These are phyloP conservation scores for Hortiboletus flavorubellus DNA, from an alignment of 768 basidiomycete genomes.

Conservation along the genomic window DNA sequence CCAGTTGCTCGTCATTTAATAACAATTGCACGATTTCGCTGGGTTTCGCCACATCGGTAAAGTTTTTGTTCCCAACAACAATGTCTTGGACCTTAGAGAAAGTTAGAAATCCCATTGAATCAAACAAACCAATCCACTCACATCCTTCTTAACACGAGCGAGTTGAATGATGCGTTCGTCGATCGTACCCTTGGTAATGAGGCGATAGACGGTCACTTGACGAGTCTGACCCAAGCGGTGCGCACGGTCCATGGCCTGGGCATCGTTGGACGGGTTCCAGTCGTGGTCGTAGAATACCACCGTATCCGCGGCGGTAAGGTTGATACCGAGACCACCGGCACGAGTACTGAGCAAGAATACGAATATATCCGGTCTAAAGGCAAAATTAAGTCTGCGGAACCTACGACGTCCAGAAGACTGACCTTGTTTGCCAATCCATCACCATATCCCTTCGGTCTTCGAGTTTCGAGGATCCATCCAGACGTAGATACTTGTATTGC, in stretches of 20 bases:
- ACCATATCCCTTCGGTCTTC: slow-evolving; percentile 99
- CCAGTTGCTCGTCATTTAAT: slow-evolving; percentile 92
- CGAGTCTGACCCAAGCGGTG: slow-evolving; percentile 96
- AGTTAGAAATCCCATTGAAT: background rate
- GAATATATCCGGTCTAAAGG: slow-evolving; percentile 74
- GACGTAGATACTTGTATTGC: slow-evolving; percentile 90
- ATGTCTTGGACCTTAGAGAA: slow-evolving; percentile 88
- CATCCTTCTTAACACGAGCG: slow-evolving; percentile 96
- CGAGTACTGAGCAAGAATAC: slow-evolving; percentile 91
- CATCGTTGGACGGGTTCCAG: slow-evolving; percentile 90
- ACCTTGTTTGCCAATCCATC: slow-evolving; percentile 98
- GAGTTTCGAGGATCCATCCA: slow-evolving; percentile 92
- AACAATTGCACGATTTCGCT: slow-evolving; percentile 96
- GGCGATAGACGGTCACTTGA: slow-evolving; percentile 93
- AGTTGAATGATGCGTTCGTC: slow-evolving; percentile 97
- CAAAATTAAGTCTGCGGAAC: background rate
- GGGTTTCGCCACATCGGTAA: slow-evolving; percentile 89
- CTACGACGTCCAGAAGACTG: slow-evolving; percentile 18
- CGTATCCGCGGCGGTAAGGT: slow-evolving; percentile 69
- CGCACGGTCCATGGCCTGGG: slow-evolving; percentile 97
- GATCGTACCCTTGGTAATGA: slow-evolving; percentile 91
- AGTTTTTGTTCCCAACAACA: slow-evolving; percentile 95
- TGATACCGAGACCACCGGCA: slow-evolving; percentile 96
- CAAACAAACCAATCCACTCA: slow-evolving; percentile 32
- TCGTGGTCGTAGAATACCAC: slow-evolving; percentile 27